phyloP scores from a whole-genome alignment of 371 early-diverging fungal genomes.

The Mucor mucedo region DNA sequence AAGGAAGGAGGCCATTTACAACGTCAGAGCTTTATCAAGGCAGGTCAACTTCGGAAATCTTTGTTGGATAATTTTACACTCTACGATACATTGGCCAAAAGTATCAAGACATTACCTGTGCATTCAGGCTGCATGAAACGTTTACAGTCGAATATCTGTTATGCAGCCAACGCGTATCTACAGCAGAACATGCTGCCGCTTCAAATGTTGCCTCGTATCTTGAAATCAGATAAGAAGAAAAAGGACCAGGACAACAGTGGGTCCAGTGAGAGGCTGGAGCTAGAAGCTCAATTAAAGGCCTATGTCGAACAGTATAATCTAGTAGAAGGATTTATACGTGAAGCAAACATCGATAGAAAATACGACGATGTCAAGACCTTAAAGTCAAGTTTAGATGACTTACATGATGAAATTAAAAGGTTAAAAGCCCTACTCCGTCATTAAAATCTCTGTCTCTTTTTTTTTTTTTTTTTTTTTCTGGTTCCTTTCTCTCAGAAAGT shows the following conservation, averaged over 20 bases:
- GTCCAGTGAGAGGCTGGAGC: constrained; percentile 32
- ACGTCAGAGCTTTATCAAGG: constrained; percentile 61
- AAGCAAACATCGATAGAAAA: constrained; percentile 76
- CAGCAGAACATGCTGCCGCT: constrained; percentile 90
- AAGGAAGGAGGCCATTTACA: constrained; percentile 52
- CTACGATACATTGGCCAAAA: constrained; percentile 69
- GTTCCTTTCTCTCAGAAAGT: not conserved
- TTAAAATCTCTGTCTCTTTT: not conserved
- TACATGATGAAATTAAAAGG: constrained; percentile 70
- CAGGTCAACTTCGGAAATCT: constrained; percentile 65
- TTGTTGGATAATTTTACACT: constrained; percentile 66
- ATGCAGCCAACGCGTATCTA: constrained; percentile 76
- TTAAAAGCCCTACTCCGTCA: constrained; percentile 17
- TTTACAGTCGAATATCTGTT: constrained; percentile 71
- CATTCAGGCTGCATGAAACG: constrained; percentile 58
- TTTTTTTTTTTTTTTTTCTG: not conserved
- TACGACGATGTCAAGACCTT: constrained; percentile 85
- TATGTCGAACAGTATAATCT: constrained; percentile 73
- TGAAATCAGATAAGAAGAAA: constrained; percentile 38
- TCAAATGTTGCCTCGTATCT: constrained; percentile 77
- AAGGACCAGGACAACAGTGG: constrained; percentile 13
- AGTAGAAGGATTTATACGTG: constrained; percentile 73
- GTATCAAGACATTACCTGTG: constrained; percentile 56
- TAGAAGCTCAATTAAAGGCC: constrained; percentile 63
- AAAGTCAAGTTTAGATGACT: constrained; percentile 71